phyloP scores from a whole-genome alignment of 331 rosid genomes.

The Dryas integrifolia region DNA sequence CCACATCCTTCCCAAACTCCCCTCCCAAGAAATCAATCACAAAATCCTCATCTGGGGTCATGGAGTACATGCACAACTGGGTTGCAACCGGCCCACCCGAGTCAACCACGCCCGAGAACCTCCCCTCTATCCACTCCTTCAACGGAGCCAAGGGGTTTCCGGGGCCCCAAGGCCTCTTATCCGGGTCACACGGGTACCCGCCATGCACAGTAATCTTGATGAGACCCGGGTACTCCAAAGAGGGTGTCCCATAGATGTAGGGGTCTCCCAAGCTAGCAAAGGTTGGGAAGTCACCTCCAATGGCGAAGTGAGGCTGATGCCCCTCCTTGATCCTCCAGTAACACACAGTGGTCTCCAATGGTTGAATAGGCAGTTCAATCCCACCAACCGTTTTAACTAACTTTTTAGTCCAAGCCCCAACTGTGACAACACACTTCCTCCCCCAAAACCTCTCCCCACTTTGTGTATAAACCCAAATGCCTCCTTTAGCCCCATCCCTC shows the following conservation, averaged over 20 bases:
- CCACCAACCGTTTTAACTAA: slow-evolving; percentile 59
- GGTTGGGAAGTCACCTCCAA: slow-evolving; percentile 68
- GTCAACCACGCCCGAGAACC: slow-evolving; percentile 56
- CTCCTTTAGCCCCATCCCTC: slow-evolving; percentile 24
- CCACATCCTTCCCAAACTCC: slow-evolving; percentile 65
- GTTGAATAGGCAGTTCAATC: slow-evolving; percentile 57
- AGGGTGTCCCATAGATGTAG: slow-evolving; percentile 71
- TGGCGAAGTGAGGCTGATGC: slow-evolving; percentile 32
- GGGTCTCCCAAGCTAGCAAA: slow-evolving; percentile 49
- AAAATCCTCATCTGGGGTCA: slow-evolving; percentile 80
- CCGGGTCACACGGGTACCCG: slow-evolving; percentile 69
- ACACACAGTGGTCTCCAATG: slow-evolving; percentile 49
- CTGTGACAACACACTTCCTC: slow-evolving; percentile 75
- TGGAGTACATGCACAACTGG: slow-evolving; percentile 73
- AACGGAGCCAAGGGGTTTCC: slow-evolving; percentile 33
- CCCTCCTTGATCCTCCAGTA: slow-evolving; percentile 87
- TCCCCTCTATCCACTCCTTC: slow-evolving; percentile 55
- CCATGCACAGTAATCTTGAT: slow-evolving; percentile 67
- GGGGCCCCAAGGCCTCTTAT: slow-evolving; percentile 67
- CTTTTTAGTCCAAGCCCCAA: slow-evolving; percentile 70
- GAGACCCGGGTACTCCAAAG: slow-evolving; percentile 80
- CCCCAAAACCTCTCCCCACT: slow-evolving; percentile 49
- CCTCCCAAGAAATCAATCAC: slow-evolving; percentile 83
- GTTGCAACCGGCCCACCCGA: slow-evolving; percentile 51
- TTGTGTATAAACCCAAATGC: slow-evolving; percentile 40